Conservation (phyloP, 2,329 filamentous ascomycete species). For the Pseudocercospora pini-densiflorae region DNA sequence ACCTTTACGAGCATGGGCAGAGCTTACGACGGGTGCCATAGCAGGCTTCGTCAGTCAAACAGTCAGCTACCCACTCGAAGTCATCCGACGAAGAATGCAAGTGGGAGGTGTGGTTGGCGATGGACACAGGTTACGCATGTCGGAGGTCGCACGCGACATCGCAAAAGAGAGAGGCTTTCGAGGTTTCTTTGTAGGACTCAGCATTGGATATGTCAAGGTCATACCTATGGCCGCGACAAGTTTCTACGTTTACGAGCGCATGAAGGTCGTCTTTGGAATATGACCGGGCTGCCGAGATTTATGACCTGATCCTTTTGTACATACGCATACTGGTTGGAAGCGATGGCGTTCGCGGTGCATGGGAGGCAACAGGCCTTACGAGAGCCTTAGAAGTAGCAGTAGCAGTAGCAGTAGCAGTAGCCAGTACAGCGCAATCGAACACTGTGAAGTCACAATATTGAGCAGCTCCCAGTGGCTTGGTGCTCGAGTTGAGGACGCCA, state of each 20-base stretch:
- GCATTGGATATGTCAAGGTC: constrained; percentile 94
- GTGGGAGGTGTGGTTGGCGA: constrained; percentile 94
- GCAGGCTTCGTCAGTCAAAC: constrained; percentile 92
- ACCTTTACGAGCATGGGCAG: constrained; percentile 81
- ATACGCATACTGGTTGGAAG: constrained; percentile 1
- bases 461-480: no score
- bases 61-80: constrained; percentile 89
- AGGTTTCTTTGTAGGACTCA: constrained; percentile 91
- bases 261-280: constrained; percentile 61
- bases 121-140: constrained; percentile 75
- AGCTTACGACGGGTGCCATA: constrained; percentile 80
- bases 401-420: background rate
- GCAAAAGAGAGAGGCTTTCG: constrained; percentile 73
- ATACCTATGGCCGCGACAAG: constrained; percentile 82
- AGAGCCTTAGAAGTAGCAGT: constrained; percentile 2
- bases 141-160: constrained; percentile 78
- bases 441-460: background rate
- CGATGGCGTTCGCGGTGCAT: constrained; percentile 5
- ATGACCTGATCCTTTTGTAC: constrained; percentile 1
- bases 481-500: no score
- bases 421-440: background rate
- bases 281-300: constrained; percentile 8
- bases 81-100: constrained; percentile 92
- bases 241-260: constrained; percentile 70
- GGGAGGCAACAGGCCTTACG: background rate